A percentile compares a stretch with the other conserved stretches of the same genome.
Evolutionary conservation across 176 grass and related monocot species (phyloP).

Genomic region (Musa acuminata): DNA sequence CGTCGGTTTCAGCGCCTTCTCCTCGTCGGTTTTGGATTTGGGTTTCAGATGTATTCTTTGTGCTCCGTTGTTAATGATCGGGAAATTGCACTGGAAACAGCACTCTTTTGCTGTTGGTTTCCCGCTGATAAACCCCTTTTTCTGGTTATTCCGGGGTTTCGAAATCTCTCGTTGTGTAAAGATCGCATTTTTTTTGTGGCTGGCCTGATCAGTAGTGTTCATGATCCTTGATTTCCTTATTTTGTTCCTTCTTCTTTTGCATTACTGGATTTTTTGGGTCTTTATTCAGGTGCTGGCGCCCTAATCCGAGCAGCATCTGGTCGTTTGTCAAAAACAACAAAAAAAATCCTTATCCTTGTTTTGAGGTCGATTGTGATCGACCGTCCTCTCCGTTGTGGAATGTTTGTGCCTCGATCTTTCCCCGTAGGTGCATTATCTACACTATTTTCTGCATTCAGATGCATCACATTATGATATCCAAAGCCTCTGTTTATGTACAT

Average conservation of each 20-base stretch:
- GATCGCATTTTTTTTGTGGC: not conserved
- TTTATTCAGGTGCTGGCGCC: not conserved
- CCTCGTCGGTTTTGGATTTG: not conserved
- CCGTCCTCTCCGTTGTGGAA: not conserved
- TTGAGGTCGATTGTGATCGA: not conserved
- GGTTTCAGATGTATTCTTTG: not conserved
- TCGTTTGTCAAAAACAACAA: not conserved
- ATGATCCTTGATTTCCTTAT: not conserved
- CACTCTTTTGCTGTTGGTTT: not conserved
- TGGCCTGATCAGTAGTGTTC: not conserved
- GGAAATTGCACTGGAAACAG: not conserved
- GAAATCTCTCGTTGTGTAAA: not conserved
- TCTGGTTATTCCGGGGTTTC: not conserved
- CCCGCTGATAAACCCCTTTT: not conserved
- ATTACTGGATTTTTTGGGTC: not conserved
- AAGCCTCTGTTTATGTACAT: not conserved
- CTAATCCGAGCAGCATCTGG: constrained; percentile 1
- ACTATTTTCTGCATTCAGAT: too few species aligned
- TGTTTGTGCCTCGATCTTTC: not conserved
- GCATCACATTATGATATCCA: not conserved
- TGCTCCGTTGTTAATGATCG: not conserved
- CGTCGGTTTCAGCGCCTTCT: not conserved
- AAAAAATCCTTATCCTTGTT: not conserved
- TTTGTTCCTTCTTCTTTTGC: not conserved
- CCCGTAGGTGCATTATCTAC: too few species aligned